These are phyloP conservation scores for Pseudopithomyces maydicus DNA, from an alignment of 2,329 filamentous ascomycete genomes.

Conservation along the genomic window DNA sequence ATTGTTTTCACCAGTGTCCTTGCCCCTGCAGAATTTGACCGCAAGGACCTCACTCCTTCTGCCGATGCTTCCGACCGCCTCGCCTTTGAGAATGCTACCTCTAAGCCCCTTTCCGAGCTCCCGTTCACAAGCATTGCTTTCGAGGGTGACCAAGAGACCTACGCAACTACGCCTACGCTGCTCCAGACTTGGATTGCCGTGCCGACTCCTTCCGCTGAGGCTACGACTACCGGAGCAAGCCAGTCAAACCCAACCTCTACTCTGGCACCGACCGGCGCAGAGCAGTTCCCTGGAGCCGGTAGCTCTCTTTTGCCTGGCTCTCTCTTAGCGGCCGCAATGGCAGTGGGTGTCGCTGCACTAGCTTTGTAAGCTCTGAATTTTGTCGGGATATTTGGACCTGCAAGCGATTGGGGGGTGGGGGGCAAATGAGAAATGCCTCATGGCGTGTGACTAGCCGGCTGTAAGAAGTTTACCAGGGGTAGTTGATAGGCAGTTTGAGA, in stretches of 20 bases:
- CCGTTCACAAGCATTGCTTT: constrained; percentile 31
- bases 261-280: background rate
- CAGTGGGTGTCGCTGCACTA: background rate
- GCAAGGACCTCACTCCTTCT: constrained; percentile 21
- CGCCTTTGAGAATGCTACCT: constrained; percentile 26
- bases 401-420: background rate
- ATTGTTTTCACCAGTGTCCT: constrained; percentile 16
- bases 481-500: background rate
- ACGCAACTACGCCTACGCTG: constrained; percentile 28
- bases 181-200: constrained; percentile 30
- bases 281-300: constrained; percentile 12
- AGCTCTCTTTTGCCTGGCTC: constrained; percentile 1
- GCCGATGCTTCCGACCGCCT: constrained; percentile 23
- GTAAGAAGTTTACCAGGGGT: no score
- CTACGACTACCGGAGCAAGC: constrained; percentile 9
- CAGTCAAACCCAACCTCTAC: background rate
- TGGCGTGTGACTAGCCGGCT: no score
- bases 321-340: background rate
- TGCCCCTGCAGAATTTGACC: constrained; percentile 22
- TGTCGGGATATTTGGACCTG: background rate
- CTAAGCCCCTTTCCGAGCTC: constrained; percentile 13
- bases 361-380: background rate
- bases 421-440: background rate
- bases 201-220: constrained; percentile 13
- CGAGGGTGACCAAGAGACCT: constrained; percentile 25